Base-by-base conservation (phyloP, 257 asterid species). In the Gentiana macrophylla region DNA sequence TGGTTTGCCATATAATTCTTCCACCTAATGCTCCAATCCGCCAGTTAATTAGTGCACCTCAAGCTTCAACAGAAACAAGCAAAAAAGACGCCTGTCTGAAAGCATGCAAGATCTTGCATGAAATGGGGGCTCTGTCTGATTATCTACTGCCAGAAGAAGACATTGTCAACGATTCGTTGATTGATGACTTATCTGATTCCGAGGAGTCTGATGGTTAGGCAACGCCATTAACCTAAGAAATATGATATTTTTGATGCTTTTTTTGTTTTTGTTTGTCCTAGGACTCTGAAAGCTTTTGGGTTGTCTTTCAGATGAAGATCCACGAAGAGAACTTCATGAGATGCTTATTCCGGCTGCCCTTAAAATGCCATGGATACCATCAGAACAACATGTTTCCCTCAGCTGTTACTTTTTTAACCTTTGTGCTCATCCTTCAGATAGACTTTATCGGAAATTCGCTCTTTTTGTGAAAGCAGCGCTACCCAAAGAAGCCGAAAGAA, bases 11-110 rank as follows among this genome's bases (percentile, higher is more conserved):
- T 58, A 67, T 88, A 67, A 62, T 77, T 70, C 85, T 92, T 63
- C 98, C 98, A 48, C 80, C 97, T 62, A 92, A 92, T 69, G 88
- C 97, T 77, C 91, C 98, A 59, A 65, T 85, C 46, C 93, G 74
- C 67, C 80, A 81, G 74, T 66, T 85, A 69, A 66, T 52, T 57
- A 77, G 98, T 66, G 56, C 75, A 46, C 90, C 98, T 46, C 93
- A 75, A 64, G 56, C 76, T 67, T 85, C 97, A 37, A 55, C 44
- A 4, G 97, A 88, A 37, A 80, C 68, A 55, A 89, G 97, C 71
- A 92, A 84, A 75, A 88, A 71, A 72, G 94, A 88, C 67, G 97
- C 94, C 61, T 92, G 97, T 69, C 77, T 92, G 74, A 80, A 77
- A 74, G 98, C 98, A 68, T 92, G 98, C 79, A 77, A 81, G 81